Percentiles rank a stretch among this genome's conserved stretches.
These are phyloP conservation scores for Solidago caesia DNA, from an alignment of 129 eudicot genomes.

Conservation along the genomic window DNA sequence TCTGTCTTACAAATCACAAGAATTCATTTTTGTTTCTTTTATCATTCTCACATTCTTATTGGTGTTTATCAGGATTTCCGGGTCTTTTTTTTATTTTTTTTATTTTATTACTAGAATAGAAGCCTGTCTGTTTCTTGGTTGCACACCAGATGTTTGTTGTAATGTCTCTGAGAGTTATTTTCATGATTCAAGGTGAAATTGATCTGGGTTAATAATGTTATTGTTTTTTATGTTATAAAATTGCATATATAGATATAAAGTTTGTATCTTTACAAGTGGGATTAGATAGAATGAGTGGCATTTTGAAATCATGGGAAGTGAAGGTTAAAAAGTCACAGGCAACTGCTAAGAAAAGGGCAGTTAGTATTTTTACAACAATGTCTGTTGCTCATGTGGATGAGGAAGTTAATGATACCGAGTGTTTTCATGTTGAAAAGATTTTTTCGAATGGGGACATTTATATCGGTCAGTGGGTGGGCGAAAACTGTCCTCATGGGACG, in stretches of 20 bases:
- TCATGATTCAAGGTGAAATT: slow-evolving; percentile 40
- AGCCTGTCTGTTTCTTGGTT: slow-evolving; percentile 16
- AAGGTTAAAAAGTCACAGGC: slow-evolving; percentile 61
- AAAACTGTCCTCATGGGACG: slow-evolving; percentile 66
- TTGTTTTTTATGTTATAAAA: not conserved
- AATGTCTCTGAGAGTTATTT: slow-evolving; percentile 31
- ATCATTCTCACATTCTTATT: slow-evolving; percentile 25
- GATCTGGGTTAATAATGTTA: slow-evolving; percentile 45
- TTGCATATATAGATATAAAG: not conserved
- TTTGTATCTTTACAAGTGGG: not conserved
- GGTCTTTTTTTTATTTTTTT: slow-evolving; percentile 3
- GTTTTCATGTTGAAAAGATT: slow-evolving; percentile 44
- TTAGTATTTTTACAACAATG: slow-evolving; percentile 69
- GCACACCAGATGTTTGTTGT: slow-evolving; percentile 38
- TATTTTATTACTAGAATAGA: not conserved
- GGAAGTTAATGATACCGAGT: slow-evolving; percentile 41
- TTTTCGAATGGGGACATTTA: slow-evolving; percentile 64
- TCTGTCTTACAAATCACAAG: slow-evolving; percentile 18
- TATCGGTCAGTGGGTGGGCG: slow-evolving; percentile 66
- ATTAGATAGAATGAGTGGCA: slow-evolving; percentile 43
- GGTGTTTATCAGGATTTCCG: slow-evolving; percentile 2
- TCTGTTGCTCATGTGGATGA: slow-evolving; percentile 95
- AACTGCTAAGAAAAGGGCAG: slow-evolving; percentile 55
- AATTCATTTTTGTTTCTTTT: slow-evolving; percentile 24
- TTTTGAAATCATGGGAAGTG: slow-evolving; percentile 62